phyloP scores from a whole-genome alignment of 2,329 filamentous ascomycete genomes.

The Colletotrichum gigasporum region DNA sequence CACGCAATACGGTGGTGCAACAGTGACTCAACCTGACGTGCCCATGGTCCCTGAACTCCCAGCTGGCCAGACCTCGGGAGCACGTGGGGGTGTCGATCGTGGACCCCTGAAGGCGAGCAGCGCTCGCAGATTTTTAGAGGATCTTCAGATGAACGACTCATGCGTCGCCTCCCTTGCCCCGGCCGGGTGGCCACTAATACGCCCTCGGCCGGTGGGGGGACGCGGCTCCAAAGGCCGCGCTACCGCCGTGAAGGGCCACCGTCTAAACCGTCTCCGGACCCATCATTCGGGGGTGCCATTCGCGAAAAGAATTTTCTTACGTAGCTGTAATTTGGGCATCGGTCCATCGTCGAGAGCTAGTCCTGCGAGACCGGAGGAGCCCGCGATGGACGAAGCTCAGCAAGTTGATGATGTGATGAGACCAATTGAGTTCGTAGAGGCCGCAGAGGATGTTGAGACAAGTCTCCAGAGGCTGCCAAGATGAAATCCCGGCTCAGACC shows the following conservation, averaged over 20 bases:
- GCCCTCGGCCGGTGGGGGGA: background rate
- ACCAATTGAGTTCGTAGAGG: too few relatives aligned
- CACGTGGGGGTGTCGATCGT: background rate
- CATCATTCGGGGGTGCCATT: constrained; percentile 6
- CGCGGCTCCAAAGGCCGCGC: background rate
- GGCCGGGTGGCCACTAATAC: background rate
- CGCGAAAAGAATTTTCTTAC: constrained; percentile 12
- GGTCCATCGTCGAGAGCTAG: background rate
- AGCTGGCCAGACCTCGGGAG: background rate
- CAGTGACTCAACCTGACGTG: too few relatives aligned
- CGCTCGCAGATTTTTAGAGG: background rate
- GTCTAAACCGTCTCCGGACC: constrained; percentile 15
- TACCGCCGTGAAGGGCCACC: background rate
- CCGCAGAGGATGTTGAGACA: too few relatives aligned
- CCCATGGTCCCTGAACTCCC: too few relatives aligned
- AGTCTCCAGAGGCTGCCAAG: too few relatives aligned
- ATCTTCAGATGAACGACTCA: constrained; percentile 20
- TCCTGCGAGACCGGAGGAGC: constrained; percentile 20
- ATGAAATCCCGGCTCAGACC: background rate
- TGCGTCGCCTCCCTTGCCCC: constrained; percentile 1
- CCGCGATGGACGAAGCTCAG: background rate
- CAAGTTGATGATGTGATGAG: too few relatives aligned
- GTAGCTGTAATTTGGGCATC: constrained; percentile 14
- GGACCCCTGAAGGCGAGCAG: background rate
- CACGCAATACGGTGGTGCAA: too few relatives aligned